Base-by-base conservation (phyloP, 2,329 filamentous ascomycete genomes). In the Aspergillus sp. region DNA sequence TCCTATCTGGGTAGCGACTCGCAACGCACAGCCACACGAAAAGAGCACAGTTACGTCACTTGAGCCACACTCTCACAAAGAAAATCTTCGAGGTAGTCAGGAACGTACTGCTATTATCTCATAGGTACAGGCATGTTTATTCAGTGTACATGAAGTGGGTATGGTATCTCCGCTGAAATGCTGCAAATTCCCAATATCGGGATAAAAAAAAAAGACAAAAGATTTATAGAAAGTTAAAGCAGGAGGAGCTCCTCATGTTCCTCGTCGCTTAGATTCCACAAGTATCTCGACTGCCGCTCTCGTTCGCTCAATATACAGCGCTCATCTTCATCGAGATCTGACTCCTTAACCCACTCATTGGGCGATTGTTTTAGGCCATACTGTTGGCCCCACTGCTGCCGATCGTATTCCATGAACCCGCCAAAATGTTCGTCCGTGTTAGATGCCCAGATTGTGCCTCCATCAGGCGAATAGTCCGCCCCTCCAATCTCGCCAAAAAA, bases 401-500 rank as follows among this genome's bases (percentile, higher is more conserved):
- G 69, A 39, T 77, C 73, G 57, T 73, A 79, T 56, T 76, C 71
- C 76, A 79, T 77, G 39, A 79, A 73, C 1, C 77, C 77, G 26
- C 77, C 77, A 57, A 77, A 77, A 17, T 71, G 67, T 8, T 68
- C 66, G 60, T 79, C 77, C 13, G 76, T 71, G 55, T 78, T 78
- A 5, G 76, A 74, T 32, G 78, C 73, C 74, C 74, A 79, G 59
- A 79, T 72, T 7, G 65, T 63, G 11, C 68, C 62, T 5, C 77
- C 76, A 55, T 78, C 76, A 1, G 75, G 74, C 20, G 71, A 68
- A 53, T 72, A 78, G 55, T 76, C 74, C 0, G 76, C 75, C 2
- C 77, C 77, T 5, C 72, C 76, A 26, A 79, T 73, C 52, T 79
- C 77, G 4, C 77, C 77, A 18, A 79, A 79, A 65, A 79, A 79